Conservation (phyloP, 1,139 yeast genomes). For the Eremothecium gossypii region DNA sequence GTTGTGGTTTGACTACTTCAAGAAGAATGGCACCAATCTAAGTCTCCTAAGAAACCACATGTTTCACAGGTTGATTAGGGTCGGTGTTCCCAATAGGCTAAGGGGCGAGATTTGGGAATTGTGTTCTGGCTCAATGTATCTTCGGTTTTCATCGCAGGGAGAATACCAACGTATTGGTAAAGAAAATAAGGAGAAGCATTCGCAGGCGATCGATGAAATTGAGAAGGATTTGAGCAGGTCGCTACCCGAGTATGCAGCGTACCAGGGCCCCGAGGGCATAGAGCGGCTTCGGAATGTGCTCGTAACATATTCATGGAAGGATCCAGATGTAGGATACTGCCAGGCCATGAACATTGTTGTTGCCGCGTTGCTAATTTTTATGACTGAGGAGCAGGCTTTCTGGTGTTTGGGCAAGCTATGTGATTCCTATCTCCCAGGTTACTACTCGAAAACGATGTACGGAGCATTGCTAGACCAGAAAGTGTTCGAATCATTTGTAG, state of each 20-base stretch:
- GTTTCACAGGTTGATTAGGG: constrained; percentile 74
- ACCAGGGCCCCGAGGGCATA: constrained; percentile 80
- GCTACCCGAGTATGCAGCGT: constrained; percentile 91
- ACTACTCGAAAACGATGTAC: constrained; percentile 95
- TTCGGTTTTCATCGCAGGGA: constrained; percentile 53
- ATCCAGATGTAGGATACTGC: constrained; percentile 96
- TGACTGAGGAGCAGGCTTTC: constrained; percentile 96
- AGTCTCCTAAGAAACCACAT: constrained; percentile 65
- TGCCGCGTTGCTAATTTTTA: constrained; percentile 85
- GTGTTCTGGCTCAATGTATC: constrained; percentile 76
- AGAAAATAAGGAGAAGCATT: constrained; percentile 51
- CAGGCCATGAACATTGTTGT: constrained; percentile 98
- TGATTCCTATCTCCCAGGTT: constrained; percentile 85
- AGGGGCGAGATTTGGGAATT: constrained; percentile 97
- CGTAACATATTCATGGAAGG: constrained; percentile 93
- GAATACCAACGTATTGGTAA: constrained; percentile 51
- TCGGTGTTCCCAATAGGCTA: constrained; percentile 84
- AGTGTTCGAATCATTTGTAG: constrained; percentile 85
- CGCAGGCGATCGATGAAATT: constrained; percentile 89
- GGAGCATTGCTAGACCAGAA: constrained; percentile 91
- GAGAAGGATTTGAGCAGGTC: constrained; percentile 93
- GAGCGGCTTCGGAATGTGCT: constrained; percentile 74
- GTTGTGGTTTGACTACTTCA: constrained; percentile 86
- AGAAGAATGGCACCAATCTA: constrained; percentile 75
- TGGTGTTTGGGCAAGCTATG: constrained; percentile 85